Percentiles rank a stretch among this genome's conserved stretches.
Evolutionary conservation across 2,329 filamentous ascomycete genomes (phyloP).

Genomic region (Leptographium radiaticola): DNA sequence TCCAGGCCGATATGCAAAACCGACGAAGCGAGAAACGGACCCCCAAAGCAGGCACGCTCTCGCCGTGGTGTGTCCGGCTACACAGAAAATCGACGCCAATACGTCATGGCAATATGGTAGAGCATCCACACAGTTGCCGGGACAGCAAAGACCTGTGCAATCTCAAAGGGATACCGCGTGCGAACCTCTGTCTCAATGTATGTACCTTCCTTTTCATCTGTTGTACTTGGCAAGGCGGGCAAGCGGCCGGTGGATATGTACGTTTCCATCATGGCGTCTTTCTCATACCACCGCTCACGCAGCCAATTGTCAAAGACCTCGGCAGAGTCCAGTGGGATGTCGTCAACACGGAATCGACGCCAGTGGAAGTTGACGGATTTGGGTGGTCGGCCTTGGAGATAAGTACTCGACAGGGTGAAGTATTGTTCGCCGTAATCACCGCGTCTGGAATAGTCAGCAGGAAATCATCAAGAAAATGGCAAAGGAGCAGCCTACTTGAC

Average conservation of each 20-base stretch:
- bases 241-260: slow-evolving; percentile 70
- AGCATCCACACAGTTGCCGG: slow-evolving; percentile 15
- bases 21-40: background rate
- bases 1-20: too few relatives aligned
- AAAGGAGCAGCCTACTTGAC: slow-evolving; percentile 51
- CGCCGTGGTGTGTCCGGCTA: background rate
- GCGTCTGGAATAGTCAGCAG: slow-evolving; percentile 35
- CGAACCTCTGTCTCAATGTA: slow-evolving; percentile 48
- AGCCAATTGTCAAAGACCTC: slow-evolving; percentile 77
- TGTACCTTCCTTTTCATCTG: slow-evolving; percentile 12
- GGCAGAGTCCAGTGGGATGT: slow-evolving; percentile 67
- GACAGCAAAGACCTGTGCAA: slow-evolving; percentile 40
- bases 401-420: slow-evolving; percentile 77
- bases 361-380: slow-evolving; percentile 97
- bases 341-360: slow-evolving; percentile 67
- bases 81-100: background rate
- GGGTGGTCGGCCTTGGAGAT: slow-evolving; percentile 76
- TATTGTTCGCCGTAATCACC: slow-evolving; percentile 81
- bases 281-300: slow-evolving; percentile 77
- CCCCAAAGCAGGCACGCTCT: background rate
- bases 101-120: slow-evolving; percentile 1
- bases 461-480: background rate
- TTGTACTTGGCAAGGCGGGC: slow-evolving; percentile 47
- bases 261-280: slow-evolving; percentile 77
- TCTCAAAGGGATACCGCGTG: slow-evolving; percentile 39